These are phyloP conservation scores for Ammopiptanthus mongolicus DNA, from an alignment of 306 rosid species.

Conservation along the genomic window DNA sequence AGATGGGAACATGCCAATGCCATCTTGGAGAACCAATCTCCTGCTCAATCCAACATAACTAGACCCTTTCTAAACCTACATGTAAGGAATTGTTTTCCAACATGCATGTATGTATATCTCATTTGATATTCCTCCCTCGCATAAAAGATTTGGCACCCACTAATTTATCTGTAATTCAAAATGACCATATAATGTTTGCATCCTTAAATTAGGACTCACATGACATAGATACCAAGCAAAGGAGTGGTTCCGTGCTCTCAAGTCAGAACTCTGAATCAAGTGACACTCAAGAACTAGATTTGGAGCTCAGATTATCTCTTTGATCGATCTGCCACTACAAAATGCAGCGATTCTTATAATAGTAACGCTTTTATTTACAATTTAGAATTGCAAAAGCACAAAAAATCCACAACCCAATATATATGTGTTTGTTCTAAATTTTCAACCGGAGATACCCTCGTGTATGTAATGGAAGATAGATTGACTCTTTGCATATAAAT, in stretches of 20 bases:
- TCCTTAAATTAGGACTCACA: constrained; percentile 44
- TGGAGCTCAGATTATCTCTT: constrained; percentile 87
- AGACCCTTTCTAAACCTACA: constrained; percentile 55
- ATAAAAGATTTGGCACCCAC: neutral
- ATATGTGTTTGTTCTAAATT: constrained; percentile 16
- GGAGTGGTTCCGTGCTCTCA: constrained; percentile 54
- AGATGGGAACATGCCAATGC: constrained; percentile 63
- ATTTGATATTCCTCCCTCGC: neutral
- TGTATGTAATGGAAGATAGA: constrained; percentile 16
- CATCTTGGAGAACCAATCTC: constrained; percentile 45
- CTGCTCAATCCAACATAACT: constrained; percentile 54
- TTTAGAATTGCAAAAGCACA: constrained; percentile 10
- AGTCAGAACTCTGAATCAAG: constrained; percentile 76
- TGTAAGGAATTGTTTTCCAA: constrained; percentile 11
- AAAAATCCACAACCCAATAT: constrained; percentile 2
- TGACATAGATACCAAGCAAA: constrained; percentile 31
- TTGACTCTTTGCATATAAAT: constrained; percentile 22
- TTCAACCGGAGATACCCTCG: constrained; percentile 15
- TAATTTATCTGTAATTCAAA: neutral
- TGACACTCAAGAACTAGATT: constrained; percentile 73
- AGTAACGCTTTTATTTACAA: neutral
- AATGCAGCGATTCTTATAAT: neutral
- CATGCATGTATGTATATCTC: neutral
- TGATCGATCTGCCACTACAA: constrained; percentile 16
- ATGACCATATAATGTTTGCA: neutral